Base-by-base conservation (phyloP, 352 stramenopile species). In the Globisporangium okanoganense region DNA sequence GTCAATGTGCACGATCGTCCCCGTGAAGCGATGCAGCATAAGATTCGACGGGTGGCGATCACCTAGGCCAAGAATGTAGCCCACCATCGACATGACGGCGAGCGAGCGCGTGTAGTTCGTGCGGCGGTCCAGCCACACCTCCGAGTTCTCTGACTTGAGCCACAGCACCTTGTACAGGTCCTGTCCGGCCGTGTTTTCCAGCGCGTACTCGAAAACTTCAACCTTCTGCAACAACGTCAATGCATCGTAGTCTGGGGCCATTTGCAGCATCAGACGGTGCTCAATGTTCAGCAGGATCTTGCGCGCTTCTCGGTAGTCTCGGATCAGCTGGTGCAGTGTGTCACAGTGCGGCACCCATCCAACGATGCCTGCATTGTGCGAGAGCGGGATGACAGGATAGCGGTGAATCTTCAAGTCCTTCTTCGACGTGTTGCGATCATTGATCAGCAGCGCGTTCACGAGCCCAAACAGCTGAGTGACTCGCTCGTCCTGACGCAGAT, bases 381-480 rank as follows among this genome's bases (percentile, higher is more conserved):
- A 99, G n/a, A 99, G 75, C 16, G 97, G 97, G 60, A 97, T 98
- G 20, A 99, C 98, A 0, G 96, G 88, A 68, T 99, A 99, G 25
- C 97, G 78, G 69, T 98, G 92, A 58, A 99, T 99, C 62, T 94
- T 96, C 27, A 99, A 72, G 64, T 99, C 97, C 61, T 98, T 97
- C 67, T 98, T 98, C 31, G 92, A 95, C 13, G 97, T 99, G 41
- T 92, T 85, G 18, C 93, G 73, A 62, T 99, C 97, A 66, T 98
- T 97, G 56, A 97, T 96, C 38, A 99, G 70, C 54, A 99, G 79
- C 14, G 95, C 96, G 78, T 99, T 99, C 45, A 99, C 97, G n/a
- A 99, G 83, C 3, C 97, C 97, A 75, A 99, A 99, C 0, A 99
- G 74, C 73, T 99, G 98, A 85, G 99, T 99, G 40, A 99, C 97